A percentile compares a stretch with the other conserved stretches of the same genome.
These are phyloP conservation scores for Pigoraptor vietnamica DNA, from an alignment of 78 protist genomes.

Conservation along the genomic window DNA sequence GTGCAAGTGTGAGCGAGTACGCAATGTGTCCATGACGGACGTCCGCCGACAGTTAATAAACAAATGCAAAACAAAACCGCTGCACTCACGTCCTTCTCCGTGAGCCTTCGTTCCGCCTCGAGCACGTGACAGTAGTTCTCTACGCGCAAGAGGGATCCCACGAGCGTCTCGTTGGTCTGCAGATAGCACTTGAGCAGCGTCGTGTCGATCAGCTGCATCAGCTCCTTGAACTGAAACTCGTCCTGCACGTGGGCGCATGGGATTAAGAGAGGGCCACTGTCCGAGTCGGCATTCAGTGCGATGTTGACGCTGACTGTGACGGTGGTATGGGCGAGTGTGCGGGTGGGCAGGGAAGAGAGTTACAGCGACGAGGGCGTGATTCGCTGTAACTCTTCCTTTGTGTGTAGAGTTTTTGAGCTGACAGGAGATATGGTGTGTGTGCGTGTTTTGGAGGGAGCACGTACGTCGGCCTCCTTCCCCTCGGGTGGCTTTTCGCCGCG, in stretches of 20 bases:
- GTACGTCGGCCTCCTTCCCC: background rate
- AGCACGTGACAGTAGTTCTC: background rate
- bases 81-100: background rate
- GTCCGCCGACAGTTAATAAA: too few relatives aligned
- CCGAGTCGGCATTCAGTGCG: background rate
- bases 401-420: too few relatives aligned
- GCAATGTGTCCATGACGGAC: too few relatives aligned
- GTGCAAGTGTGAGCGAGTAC: too few relatives aligned
- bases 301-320: background rate
- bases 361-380: background rate
- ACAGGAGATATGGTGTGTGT: too few relatives aligned
- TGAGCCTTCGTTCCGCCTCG: background rate
- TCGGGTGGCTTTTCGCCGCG: background rate
- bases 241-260: background rate
- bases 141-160: background rate
- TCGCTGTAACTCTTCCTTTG: background rate
- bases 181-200: background rate
- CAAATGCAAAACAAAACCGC: too few relatives aligned
- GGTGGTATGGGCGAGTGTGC: background rate
- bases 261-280: background rate
- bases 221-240: too few relatives aligned
- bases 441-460: too few relatives aligned
- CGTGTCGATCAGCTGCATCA: slow-evolving; percentile 1
- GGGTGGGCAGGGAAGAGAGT: too few relatives aligned
- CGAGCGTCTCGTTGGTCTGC: background rate